Evolutionary conservation across 2,329 filamentous ascomycete species (phyloP).

Genomic region (Microsporum ferrugineum): DNA sequence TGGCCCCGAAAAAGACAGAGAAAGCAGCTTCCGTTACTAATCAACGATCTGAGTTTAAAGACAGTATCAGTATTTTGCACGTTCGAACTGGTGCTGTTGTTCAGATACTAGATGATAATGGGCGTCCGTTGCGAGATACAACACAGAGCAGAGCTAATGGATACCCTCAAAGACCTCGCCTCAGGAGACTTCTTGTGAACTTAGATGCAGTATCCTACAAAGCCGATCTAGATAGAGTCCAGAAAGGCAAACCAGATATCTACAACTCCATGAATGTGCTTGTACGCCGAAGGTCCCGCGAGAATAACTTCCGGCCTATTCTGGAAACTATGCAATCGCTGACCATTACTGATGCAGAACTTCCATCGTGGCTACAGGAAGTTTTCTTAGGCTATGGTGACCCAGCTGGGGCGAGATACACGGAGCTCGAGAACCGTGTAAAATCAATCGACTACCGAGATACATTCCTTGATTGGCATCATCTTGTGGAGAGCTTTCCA

Average conservation of each 20-base stretch:
- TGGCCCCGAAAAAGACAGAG: constrained; percentile 47
- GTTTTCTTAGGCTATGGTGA: constrained; percentile 97
- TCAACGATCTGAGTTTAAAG: constrained; percentile 31
- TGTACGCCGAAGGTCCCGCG: constrained; percentile 67
- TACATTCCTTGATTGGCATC: constrained; percentile 91
- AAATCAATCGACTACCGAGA: constrained; percentile 80
- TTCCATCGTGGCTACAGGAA: constrained; percentile 88
- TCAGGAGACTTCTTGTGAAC: constrained; percentile 64
- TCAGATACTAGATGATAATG: constrained; percentile 76
- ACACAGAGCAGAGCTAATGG: constrained; percentile 48
- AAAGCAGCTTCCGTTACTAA: constrained; percentile 15
- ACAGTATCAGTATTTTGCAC: constrained; percentile 46
- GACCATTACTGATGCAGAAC: constrained; percentile 68
- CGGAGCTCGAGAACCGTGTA: constrained; percentile 64
- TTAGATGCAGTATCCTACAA: constrained; percentile 71
- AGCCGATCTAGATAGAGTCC: constrained; percentile 56
- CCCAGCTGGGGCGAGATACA: constrained; percentile 76
- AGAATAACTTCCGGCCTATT: constrained; percentile 95
- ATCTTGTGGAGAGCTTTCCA: constrained; percentile 80
- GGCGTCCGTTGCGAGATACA: constrained; percentile 55
- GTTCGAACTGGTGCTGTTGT: constrained; percentile 77
- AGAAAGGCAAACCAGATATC: constrained; percentile 60
- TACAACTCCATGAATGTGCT: constrained; percentile 80
- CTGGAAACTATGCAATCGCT: constrained; percentile 83
- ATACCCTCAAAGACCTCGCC: constrained; percentile 45